phyloP scores from a whole-genome alignment of 2,329 filamentous ascomycete genomes.

The Colletotrichum incanum region DNA sequence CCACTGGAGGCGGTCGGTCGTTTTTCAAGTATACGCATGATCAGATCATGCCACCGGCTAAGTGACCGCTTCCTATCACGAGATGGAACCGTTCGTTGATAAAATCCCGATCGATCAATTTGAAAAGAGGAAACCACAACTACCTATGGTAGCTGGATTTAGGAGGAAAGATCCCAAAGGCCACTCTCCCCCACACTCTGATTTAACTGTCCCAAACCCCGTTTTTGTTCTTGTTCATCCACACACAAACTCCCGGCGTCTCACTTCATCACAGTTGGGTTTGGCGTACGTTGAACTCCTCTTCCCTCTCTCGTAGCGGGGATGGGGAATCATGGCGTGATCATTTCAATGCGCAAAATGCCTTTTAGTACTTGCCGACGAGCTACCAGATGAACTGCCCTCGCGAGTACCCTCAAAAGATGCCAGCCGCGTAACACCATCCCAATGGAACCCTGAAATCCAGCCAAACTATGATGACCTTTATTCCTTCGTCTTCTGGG shows the following conservation, averaged over 20 bases:
- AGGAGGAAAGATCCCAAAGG: conserved; percentile 7
- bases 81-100: conserved; percentile 1
- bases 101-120: conserved; percentile 27
- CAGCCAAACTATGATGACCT: conserved; percentile 55
- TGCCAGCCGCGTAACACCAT: conserved; percentile 79
- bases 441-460: conserved; percentile 72
- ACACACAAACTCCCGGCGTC: conserved; percentile 31
- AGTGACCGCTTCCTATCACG: neutral
- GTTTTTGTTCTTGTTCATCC: conserved; percentile 30
- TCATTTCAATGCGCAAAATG: conserved; percentile 64
- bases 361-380: conserved; percentile 64
- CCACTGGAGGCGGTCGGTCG: neutral
- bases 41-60: conserved; percentile 25
- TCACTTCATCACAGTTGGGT: conserved; percentile 35
- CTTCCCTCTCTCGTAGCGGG: conserved; percentile 30
- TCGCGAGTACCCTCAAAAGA: conserved; percentile 68
- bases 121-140: conserved; percentile 23
- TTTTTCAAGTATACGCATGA: neutral
- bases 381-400: conserved; percentile 64
- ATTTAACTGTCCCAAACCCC: conserved; percentile 24
- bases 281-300: conserved; percentile 17
- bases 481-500: conserved; percentile 99
- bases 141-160: conserved; percentile 26
- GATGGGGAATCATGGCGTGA: conserved; percentile 40
- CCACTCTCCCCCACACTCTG: conserved; percentile 23